phyloP scores from a whole-genome alignment of 2,329 filamentous ascomycete species.

The Penicillium aurantiogriseum region DNA sequence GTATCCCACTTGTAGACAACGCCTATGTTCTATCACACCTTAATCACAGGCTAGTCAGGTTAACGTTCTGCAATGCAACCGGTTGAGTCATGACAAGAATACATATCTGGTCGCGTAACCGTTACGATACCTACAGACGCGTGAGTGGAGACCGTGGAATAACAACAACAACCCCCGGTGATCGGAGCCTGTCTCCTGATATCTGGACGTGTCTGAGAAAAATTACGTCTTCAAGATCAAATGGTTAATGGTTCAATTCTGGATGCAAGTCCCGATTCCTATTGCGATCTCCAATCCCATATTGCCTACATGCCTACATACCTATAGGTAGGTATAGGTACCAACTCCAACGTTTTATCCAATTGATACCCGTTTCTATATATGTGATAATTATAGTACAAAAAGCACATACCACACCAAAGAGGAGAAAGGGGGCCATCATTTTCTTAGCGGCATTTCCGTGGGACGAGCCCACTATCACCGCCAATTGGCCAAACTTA shows the following conservation, averaged over 20 bases:
- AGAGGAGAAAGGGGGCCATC: conserved; percentile 9
- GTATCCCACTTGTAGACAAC: not conserved
- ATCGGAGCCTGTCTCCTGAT: not conserved
- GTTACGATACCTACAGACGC: conserved; percentile 2
- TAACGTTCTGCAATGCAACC: not conserved
- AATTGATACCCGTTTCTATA: not conserved
- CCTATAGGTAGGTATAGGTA: not conserved
- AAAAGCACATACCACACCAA: conserved; percentile 5
- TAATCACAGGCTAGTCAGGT: not conserved
- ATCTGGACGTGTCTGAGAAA: not conserved
- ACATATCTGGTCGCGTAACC: not conserved
- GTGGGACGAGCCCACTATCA: not conserved
- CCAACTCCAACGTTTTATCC: not conserved
- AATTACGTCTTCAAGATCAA: not conserved
- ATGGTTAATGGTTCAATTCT: not conserved
- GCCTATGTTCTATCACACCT: not conserved
- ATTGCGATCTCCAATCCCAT: not conserved
- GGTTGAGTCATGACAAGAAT: not conserved
- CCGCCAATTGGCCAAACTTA: conserved; percentile 1
- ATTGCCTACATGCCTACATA: too few relatives aligned
- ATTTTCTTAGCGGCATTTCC: not conserved
- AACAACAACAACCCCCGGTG: not conserved
- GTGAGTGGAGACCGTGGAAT: not conserved
- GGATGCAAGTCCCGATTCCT: not conserved
- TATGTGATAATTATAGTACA: conserved; percentile 5